Conservation (phyloP, 1,284 basidiomycete genomes). For the Rhodotorula sp. region DNA sequence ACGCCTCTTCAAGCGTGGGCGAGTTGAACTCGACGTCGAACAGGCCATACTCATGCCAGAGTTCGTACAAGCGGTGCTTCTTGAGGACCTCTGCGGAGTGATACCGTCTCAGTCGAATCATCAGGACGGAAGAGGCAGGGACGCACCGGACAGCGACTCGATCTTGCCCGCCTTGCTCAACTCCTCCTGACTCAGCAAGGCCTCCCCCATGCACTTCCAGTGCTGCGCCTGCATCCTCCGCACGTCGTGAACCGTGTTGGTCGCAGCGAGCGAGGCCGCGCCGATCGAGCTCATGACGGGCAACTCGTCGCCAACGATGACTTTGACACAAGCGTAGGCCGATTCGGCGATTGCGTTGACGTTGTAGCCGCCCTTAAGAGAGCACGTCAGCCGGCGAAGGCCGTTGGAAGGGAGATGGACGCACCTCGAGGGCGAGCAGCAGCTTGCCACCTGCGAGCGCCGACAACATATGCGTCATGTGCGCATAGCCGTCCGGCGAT, state of each 20-base stretch:
- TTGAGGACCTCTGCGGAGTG: conserved; percentile 69
- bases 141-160: conserved; percentile 31
- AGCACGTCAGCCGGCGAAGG: conserved; percentile 4
- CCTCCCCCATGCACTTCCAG: conserved; percentile 70
- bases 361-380: conserved; percentile 84
- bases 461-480: conserved; percentile 96
- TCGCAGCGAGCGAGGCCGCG: conserved; percentile 71
- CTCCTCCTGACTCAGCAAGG: conserved; percentile 25
- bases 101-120: not conserved
- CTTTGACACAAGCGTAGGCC: conserved; percentile 77
- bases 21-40: conserved; percentile 74
- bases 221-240: conserved; percentile 80
- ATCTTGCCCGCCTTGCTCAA: conserved; percentile 37
- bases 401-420: not conserved
- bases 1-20: conserved; percentile 64
- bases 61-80: conserved; percentile 72
- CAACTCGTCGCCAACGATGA: conserved; percentile 82
- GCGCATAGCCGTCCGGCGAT: conserved; percentile 89
- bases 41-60: conserved; percentile 71
- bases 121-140: not conserved
- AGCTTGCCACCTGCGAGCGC: conserved; percentile 84
- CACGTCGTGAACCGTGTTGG: conserved; percentile 83
- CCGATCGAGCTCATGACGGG: conserved; percentile 64
- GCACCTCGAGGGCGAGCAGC: conserved; percentile 89
- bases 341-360: conserved; percentile 83